Evolutionary conservation across 495 filamentous ascomycete genomes (phyloP).

Genomic region (Xylaria curta): DNA sequence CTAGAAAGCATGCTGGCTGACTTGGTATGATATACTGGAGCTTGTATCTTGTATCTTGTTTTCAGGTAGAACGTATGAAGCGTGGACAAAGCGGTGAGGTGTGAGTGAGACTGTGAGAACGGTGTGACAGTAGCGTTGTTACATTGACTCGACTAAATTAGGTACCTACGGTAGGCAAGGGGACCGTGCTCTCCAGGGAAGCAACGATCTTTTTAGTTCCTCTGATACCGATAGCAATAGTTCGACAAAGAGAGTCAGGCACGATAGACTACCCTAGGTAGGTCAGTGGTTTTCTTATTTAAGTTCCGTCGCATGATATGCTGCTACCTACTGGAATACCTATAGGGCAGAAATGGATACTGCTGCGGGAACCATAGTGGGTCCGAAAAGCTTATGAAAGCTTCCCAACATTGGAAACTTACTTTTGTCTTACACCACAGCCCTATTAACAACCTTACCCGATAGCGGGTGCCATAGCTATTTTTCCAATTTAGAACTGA

Average conservation of each 20-base stretch:
- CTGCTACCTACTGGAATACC: background rate
- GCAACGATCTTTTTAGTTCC: background rate
- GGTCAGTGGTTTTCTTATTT: background rate
- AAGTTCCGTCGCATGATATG: background rate
- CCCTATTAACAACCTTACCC: background rate
- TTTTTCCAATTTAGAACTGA: too few relatives aligned
- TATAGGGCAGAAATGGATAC: background rate
- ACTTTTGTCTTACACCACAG: background rate
- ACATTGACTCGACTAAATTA: background rate
- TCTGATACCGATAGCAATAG: background rate
- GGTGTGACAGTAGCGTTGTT: background rate
- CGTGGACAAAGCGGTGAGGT: background rate
- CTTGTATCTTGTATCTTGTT: background rate
- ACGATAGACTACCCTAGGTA: background rate
- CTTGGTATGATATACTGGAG: background rate
- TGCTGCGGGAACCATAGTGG: background rate
- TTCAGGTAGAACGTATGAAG: background rate
- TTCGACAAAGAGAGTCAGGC: background rate
- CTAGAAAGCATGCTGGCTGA: slow-evolving; percentile 28
- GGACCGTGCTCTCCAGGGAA: background rate
- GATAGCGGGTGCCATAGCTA: too few relatives aligned
- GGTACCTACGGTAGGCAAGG: background rate
- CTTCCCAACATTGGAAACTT: background rate
- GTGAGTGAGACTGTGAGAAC: background rate
- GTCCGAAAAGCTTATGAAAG: background rate